Base-by-base conservation (phyloP, 2,329 filamentous ascomycete genomes). In the Zarea fungicola region DNA sequence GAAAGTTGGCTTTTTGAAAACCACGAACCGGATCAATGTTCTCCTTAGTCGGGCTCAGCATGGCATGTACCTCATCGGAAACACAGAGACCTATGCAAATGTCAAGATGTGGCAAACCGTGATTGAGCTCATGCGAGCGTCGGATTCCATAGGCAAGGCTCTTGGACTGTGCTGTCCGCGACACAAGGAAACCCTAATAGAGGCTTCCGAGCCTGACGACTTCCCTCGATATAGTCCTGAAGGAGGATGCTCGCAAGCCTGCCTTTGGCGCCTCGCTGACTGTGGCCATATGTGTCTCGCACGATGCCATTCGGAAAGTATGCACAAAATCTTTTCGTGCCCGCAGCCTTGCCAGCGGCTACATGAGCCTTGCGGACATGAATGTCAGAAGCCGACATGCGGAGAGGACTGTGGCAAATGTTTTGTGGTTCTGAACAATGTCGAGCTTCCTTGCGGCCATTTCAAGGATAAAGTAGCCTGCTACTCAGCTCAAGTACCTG, bases 41-140 rank as follows among this genome's bases (percentile, higher is more conserved):
- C 69, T 87, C 0, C 67, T 87, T 0, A 82, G 77, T 32, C 76
- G 85, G 5, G 84, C 84, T 0, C 69, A 80, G 51, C 76, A 87
- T 57, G 83, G 84, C 0, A 80, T 89, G 74, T 85, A 83, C 55
- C 64, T 89, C 11, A 80, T 89, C 22, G 83, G 85, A 0, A 84
- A 88, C 55, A 56, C 77, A 0, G 61, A 75, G 0, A 87, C 82
- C 0, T 83, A 76, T 16, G 58, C 59, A 0, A 61, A 71, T 11
- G 69, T 86, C 0, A 57, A 63, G 0, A 87, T 87, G 82, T 89
- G 25, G 57, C 55, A 0, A 56, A 64, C 18, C 26, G 19, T 2
- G 18, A 51, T 23, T 43, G 55, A 7, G 36, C 23, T 2, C 8
- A 19, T 9, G 35, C 40, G 0, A 64, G 62, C 2, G 75, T 58